Conservation (phyloP, 305 asterid genomes). For the Withania somnifera region DNA sequence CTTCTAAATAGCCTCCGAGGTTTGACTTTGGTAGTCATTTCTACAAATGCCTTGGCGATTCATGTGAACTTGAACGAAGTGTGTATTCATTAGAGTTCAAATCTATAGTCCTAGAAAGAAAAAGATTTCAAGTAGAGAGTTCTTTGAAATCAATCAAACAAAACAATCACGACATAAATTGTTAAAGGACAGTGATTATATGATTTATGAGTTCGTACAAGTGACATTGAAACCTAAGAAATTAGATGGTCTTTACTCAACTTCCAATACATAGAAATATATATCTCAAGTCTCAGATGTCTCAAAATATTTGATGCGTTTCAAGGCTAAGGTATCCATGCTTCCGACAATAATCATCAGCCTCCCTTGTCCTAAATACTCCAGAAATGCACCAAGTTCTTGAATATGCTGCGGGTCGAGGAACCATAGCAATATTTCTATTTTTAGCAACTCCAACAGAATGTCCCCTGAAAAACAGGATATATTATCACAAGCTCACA, state of each 20-base stretch:
- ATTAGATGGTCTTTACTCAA: too few species aligned
- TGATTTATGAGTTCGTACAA: background rate
- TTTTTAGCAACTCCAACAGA: background rate
- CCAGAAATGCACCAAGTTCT: background rate
- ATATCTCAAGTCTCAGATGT: too few species aligned
- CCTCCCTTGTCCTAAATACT: background rate
- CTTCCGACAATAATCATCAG: background rate
- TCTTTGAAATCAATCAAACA: background rate
- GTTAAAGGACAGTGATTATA: background rate
- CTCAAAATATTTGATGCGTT: too few species aligned
- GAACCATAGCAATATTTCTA: background rate
- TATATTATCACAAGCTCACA: background rate
- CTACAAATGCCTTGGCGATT: background rate
- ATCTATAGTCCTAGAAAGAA: background rate
- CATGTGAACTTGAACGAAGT: too few species aligned
- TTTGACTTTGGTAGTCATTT: too few species aligned
- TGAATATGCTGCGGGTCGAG: background rate
- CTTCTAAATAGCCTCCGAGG: too few species aligned
- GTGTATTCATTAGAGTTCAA: background rate
- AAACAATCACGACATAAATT: background rate
- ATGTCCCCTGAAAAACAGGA: background rate
- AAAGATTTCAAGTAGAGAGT: background rate
- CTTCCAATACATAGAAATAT: too few species aligned
- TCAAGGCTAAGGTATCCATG: background rate
- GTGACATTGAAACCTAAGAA: too few species aligned